Evolutionary conservation across 352 stramenopile species (phyloP).

Genomic region (Globisporangium echinulatum): DNA sequence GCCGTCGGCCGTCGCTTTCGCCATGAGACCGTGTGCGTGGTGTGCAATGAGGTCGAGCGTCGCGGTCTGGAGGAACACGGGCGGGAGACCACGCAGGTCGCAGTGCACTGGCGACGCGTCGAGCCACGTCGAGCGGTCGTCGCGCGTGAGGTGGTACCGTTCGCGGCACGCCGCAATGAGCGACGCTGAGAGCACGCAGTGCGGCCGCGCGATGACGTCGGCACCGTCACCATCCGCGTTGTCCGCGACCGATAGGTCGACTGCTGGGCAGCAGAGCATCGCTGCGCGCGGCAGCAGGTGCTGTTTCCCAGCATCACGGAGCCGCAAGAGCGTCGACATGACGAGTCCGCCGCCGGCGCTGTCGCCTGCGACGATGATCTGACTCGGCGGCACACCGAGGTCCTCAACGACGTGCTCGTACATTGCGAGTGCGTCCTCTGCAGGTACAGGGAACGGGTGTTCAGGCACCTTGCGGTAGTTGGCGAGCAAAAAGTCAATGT

Average conservation of each 20-base stretch:
- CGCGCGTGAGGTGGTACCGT: slow-evolving; percentile 9
- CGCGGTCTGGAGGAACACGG: slow-evolving; percentile 30
- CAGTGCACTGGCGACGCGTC: slow-evolving; percentile 15
- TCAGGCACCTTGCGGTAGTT: slow-evolving; percentile 55
- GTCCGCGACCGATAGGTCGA: slow-evolving; percentile 4
- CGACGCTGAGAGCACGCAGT: slow-evolving; percentile 17
- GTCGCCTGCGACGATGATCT: slow-evolving; percentile 42
- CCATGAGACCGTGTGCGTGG: background rate
- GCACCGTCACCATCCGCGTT: slow-evolving; percentile 11
- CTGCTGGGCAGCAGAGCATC: slow-evolving; percentile 23
- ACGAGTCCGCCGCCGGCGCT: slow-evolving; percentile 39
- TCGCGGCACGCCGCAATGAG: slow-evolving; percentile 6
- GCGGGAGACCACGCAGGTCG: slow-evolving; percentile 25
- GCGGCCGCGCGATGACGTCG: background rate
- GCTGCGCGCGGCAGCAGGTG: slow-evolving; percentile 20
- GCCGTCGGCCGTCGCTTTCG: slow-evolving; percentile 16
- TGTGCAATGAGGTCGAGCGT: background rate
- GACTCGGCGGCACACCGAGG: slow-evolving; percentile 18
- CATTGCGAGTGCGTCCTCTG: slow-evolving; percentile 27
- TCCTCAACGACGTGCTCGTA: slow-evolving; percentile 35
- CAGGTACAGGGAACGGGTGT: slow-evolving; percentile 26
- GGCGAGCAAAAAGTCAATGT: slow-evolving; percentile 30
- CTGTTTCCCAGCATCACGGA: slow-evolving; percentile 14
- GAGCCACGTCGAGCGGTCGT: slow-evolving; percentile 7
- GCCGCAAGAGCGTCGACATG: slow-evolving; percentile 35